Evolutionary conservation across 441 rosid genomes (phyloP), one percentile per base, ranked within the genome.

Genomic region (Raphanus hybrid): DNA sequence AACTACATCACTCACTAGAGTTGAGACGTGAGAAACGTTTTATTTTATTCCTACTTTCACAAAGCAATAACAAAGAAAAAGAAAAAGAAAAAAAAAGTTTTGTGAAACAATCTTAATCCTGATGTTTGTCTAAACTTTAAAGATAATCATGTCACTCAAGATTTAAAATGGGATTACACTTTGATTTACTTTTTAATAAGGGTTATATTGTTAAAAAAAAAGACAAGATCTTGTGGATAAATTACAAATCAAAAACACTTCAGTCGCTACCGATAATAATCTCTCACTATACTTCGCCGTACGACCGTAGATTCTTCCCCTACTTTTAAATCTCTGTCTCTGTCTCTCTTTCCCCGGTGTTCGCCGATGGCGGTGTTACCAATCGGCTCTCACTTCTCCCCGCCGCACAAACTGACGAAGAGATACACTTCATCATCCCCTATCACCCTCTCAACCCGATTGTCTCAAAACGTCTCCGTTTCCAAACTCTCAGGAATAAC

Each of bases 341-440:
- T 0, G 35, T 20, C 27, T 14, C 62, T 62, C 20, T 55, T 4
- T 50, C 39, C 32, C 67, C 55, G 67, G 71, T 64, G 18, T 58
- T 60, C 54, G 81, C 67, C 73, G 78, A 87, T 92, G 96, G 92
- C 96, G 37, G 84, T 89, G 76, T 63, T 85, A 41, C 80, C 89
- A 5, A 70, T 82, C 70, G 89, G 86, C 32, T 70, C 80, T 69
- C 85, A 84, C 73, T 54, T 77, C 11, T 48, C 86, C 12, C 69
- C 88, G n/a, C 50, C 76, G 12, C 77, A 69, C 55, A 82, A 70
- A 29, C 67, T 80, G 78, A 85, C 77, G 69, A 77, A 73, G 68
- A 67, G 70, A 65, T 57, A 29, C 68, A 71, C 83, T n/a, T 61
- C 78, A 57, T 27, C 87, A 52, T 27, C 87, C 3, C 64, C 70